Base-by-base conservation (phyloP, 768 basidiomycete genomes). In the Phlebiopsis gigantea region DNA sequence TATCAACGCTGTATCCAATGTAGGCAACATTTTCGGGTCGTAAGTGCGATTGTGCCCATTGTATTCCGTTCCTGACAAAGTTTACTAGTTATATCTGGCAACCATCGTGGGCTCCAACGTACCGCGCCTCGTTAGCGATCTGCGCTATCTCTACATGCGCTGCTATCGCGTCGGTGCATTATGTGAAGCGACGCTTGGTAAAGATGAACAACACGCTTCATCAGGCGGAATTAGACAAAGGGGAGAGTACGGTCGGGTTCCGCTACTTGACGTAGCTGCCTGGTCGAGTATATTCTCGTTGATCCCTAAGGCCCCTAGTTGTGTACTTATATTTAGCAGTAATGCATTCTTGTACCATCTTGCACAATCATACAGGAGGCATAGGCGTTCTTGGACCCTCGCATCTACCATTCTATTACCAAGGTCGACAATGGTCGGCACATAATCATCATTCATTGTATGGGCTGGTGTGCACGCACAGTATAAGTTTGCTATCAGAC, bases 21-120 rank as follows among this genome's bases (percentile, higher is more conserved):
- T 90, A 1, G 93, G 93, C 1, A 95, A 94, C 70, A 77, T 96
- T 29, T 73, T 83, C 39, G 93, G 93, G 61, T 85, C 90, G 29
- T 68, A 47, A 56, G 66, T 66, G 1, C 28, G 31, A 34, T 6
- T 34, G n/a, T 34, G 31, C 6, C 31, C 14, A 7, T 34, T 34
- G 14, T 14, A 34, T 34, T 34, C 14, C 31, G 14, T 31, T 31
- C 24, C 28, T 19, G 29, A 17, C 46, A 2, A 49, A 8, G 21
- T 19, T 19, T 22, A 1, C 17, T 14, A 6, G 12, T 46, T 63
- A 87, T 63, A 70, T 82, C 22, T 91, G 86, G 85, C 87, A 84
- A 5, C 69, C 66, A 28, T 60, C 71, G 6, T 91, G 87, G 87
- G 88, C 84, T 1, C 87, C 85, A 5, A 79, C 80, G 0, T 93